A percentile compares a stretch with the other conserved stretches of the same genome.
Conservation (phyloP, 257 asterid species). For the Petrea volubilis region DNA sequence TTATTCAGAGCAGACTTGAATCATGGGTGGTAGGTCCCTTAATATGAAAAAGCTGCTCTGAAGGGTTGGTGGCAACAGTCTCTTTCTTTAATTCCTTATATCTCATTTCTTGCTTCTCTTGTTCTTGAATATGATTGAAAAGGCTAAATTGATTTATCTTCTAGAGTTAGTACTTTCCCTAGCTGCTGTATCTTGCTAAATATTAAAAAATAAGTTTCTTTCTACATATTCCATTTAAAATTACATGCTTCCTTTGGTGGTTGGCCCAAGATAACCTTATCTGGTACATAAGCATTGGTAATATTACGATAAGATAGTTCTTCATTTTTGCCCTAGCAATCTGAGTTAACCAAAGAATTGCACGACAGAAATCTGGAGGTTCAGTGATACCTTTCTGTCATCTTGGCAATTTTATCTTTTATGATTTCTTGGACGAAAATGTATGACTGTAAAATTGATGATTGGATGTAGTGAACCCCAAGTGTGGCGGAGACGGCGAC, state of each 20-base stretch:
- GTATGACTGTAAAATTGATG: background rate
- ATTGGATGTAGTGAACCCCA: background rate
- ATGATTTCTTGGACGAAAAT: background rate
- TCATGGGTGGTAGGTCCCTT: background rate
- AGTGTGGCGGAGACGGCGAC: background rate
- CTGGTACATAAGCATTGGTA: background rate
- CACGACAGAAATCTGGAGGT: background rate
- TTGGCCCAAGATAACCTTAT: background rate
- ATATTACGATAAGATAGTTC: background rate
- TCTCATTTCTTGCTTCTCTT: constrained; percentile 1
- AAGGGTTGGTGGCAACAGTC: background rate
- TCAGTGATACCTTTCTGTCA: background rate
- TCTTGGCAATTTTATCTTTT: background rate
- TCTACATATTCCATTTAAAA: background rate
- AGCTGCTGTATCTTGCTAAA: background rate
- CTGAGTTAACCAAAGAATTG: background rate
- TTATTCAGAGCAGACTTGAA: background rate
- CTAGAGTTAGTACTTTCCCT: background rate
- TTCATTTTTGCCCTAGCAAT: background rate
- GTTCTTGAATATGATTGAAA: background rate
- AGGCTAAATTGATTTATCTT: background rate
- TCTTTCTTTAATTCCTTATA: background rate
- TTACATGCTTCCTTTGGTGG: background rate
- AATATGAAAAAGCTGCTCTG: background rate
- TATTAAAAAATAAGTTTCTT: background rate